Percentiles rank a stretch among this genome's conserved stretches.
Evolutionary conservation across 331 rosid species (phyloP).

Genomic region (Rosa hybrid): DNA sequence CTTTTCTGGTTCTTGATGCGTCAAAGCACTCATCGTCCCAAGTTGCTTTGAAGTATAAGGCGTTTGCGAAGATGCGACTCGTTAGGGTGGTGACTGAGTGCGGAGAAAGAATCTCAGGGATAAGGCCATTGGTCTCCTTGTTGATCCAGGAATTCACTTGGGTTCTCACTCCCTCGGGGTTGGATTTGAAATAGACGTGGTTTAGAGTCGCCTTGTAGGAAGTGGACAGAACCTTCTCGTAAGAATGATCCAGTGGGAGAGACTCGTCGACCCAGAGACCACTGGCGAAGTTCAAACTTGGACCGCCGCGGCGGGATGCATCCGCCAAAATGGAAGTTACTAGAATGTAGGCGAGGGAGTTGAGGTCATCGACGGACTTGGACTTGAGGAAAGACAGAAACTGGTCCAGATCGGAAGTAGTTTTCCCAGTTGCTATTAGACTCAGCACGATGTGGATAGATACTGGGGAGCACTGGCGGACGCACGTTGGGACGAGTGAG

Average conservation of each 20-base stretch:
- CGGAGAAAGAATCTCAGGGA: neutral
- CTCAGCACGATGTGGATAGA: neutral
- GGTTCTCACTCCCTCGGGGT: neutral
- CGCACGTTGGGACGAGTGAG: too few species aligned
- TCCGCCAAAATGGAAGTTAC: constrained; percentile 51
- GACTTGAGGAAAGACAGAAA: constrained; percentile 69
- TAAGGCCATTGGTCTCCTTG: neutral
- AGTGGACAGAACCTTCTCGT: too few species aligned
- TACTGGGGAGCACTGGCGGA: neutral
- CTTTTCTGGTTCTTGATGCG: too few species aligned
- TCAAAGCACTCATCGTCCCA: too few species aligned
- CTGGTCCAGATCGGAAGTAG: constrained; percentile 15
- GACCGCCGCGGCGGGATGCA: constrained; percentile 53
- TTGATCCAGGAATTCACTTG: neutral
- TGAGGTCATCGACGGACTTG: constrained; percentile 37
- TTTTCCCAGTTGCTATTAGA: neutral
- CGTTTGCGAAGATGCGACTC: neutral
- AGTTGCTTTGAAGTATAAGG: neutral
- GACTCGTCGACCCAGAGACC: constrained; percentile 54
- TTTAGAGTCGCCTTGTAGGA: neutral
- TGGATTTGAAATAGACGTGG: neutral
- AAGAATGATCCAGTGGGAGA: too few species aligned
- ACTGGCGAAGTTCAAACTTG: constrained; percentile 54
- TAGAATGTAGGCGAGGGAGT: constrained; percentile 49
- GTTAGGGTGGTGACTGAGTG: neutral